Percentiles rank a stretch among this genome's conserved stretches.
phyloP scores from a whole-genome alignment of 345 rosid species.

The Populus simonii region DNA sequence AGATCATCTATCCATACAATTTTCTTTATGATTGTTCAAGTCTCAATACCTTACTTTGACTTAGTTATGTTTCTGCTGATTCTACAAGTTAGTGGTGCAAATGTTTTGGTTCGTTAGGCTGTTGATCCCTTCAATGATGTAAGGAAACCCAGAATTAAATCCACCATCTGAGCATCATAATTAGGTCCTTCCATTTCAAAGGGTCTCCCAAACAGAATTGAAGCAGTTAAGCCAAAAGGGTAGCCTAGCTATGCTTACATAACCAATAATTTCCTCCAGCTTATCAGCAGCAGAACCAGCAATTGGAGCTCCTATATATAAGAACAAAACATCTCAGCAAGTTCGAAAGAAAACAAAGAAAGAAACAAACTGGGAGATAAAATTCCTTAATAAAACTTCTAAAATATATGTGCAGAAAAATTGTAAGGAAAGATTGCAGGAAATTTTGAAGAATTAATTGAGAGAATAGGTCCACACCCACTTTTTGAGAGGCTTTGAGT shows the following conservation, averaged over 20 bases:
- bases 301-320: slow-evolving; percentile 13
- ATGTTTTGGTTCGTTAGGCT: not conserved
- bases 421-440: not conserved
- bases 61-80: not conserved
- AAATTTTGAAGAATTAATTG: not conserved
- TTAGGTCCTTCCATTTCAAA: slow-evolving; percentile 18
- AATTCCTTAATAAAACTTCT: too few species aligned
- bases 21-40: not conserved
- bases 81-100: not conserved
- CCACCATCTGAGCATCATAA: slow-evolving; percentile 17
- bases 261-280: slow-evolving; percentile 15
- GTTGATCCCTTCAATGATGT: not conserved
- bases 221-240: slow-evolving; percentile 15
- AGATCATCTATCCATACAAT: not conserved
- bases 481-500: too few species aligned
- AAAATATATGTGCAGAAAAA: not conserved
- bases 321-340: not conserved
- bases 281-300: slow-evolving; percentile 21
- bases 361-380: not conserved
- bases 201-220: slow-evolving; percentile 9
- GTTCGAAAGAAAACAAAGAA: not conserved
- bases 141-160: slow-evolving; percentile 3
- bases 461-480: too few species aligned
- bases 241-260: slow-evolving; percentile 9
- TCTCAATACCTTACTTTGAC: not conserved